Percentiles rank a stretch among this genome's conserved stretches.
These are phyloP conservation scores for Eustoma russellianum DNA, from an alignment of 257 asterid species.

Conservation along the genomic window DNA sequence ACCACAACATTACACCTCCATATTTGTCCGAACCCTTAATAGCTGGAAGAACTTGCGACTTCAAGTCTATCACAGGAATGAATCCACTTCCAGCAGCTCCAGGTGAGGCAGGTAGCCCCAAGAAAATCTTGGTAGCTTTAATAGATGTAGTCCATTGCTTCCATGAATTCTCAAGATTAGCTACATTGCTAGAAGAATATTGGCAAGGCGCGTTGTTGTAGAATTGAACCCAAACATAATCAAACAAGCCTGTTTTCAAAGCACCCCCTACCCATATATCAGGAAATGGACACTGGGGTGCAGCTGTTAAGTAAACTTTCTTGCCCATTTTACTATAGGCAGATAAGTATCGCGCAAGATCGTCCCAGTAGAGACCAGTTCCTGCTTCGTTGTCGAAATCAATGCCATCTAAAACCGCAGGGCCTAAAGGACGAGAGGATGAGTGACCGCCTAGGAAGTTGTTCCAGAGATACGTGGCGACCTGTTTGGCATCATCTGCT, in stretches of 20 bases:
- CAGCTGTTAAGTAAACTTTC: constrained; percentile 42
- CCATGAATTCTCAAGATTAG: constrained; percentile 31
- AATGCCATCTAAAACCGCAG: constrained; percentile 42
- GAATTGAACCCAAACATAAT: constrained; percentile 56
- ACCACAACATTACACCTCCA: constrained; percentile 67
- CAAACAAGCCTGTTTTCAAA: constrained; percentile 43
- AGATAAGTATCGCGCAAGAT: constrained; percentile 32
- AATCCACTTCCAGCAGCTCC: constrained; percentile 55
- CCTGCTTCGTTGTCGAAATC: constrained; percentile 58
- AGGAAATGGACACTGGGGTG: constrained; percentile 63
- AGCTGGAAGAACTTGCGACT: constrained; percentile 37
- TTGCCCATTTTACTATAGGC: constrained; percentile 27
- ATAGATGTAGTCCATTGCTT: constrained; percentile 36
- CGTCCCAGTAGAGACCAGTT: constrained; percentile 38
- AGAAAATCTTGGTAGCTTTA: constrained; percentile 35
- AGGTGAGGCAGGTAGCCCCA: constrained; percentile 54
- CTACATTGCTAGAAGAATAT: constrained; percentile 18
- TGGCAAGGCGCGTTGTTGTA: constrained; percentile 56
- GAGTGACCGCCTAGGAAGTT: constrained; percentile 41
- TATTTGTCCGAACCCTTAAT: constrained; percentile 42
- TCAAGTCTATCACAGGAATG: constrained; percentile 35
- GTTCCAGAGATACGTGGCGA: constrained; percentile 37
- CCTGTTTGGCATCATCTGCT: constrained; percentile 26
- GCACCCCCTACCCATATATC: constrained; percentile 46
- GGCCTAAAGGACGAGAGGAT: constrained; percentile 32